A percentile compares a stretch with the other conserved stretches of the same genome.
These are phyloP conservation scores for Trichoderma harzianum DNA, from an alignment of 2,329 filamentous ascomycete species.

Conservation along the genomic window DNA sequence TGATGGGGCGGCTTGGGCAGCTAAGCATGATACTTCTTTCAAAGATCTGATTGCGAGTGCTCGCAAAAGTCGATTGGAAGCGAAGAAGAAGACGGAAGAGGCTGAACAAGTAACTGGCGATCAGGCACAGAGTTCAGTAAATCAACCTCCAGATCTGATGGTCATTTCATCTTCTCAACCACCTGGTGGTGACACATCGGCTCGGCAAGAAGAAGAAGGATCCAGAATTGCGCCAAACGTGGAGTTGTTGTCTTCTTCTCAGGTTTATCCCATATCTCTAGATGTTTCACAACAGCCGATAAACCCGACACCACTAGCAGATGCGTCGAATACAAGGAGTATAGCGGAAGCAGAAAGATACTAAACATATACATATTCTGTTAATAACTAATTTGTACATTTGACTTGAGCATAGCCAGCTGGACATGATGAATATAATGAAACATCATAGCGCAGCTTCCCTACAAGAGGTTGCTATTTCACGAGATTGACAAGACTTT, in stretches of 20 bases:
- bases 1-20: constrained; percentile 72
- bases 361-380: neutral
- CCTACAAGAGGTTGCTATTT: neutral
- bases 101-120: neutral
- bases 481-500: neutral
- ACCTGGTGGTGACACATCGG: neutral
- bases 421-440: neutral
- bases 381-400: neutral
- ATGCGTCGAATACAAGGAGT: neutral
- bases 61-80: constrained; percentile 50
- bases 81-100: constrained; percentile 31
- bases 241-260: neutral
- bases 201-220: neutral
- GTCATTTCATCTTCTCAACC: neutral
- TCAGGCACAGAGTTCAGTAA: neutral
- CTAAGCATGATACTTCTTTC: constrained; percentile 71
- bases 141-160: neutral
- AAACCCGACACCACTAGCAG: neutral
- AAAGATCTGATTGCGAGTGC: constrained; percentile 76
- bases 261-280: neutral
- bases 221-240: neutral
- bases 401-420: neutral
- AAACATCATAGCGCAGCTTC: neutral
- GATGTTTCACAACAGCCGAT: neutral
- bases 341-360: neutral